phyloP scores from a whole-genome alignment of 108 stramenopile genomes.

The Cylindrotheca fusiformis region DNA sequence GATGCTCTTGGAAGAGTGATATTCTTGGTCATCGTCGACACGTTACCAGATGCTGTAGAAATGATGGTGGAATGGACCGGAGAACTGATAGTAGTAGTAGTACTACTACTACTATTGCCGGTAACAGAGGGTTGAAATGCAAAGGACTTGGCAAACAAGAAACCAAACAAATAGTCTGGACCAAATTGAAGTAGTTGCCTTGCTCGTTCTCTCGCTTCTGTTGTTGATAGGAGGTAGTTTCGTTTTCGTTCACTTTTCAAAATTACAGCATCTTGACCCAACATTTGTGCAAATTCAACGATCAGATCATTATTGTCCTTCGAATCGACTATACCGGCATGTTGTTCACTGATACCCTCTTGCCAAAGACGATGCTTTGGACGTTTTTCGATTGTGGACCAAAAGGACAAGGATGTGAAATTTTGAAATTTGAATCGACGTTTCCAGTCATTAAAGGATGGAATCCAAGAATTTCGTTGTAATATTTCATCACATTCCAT shows the following conservation, averaged over 20 bases:
- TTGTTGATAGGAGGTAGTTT: slow-evolving; percentile 3
- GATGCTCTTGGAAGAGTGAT: too few relatives aligned
- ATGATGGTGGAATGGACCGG: not conserved
- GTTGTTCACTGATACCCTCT: not conserved
- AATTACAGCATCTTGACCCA: slow-evolving; percentile 10
- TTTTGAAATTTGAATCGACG: not conserved
- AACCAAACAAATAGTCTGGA: slow-evolving; percentile 13
- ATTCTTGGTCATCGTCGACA: too few relatives aligned
- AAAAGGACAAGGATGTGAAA: slow-evolving; percentile 2
- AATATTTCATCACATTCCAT: slow-evolving; percentile 14
- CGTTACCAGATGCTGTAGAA: not conserved
- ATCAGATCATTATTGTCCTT: not conserved
- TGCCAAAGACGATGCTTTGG: slow-evolving; percentile 2
- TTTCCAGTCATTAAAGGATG: slow-evolving; percentile 15
- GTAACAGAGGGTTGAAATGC: slow-evolving; percentile 1
- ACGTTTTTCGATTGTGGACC: slow-evolving; percentile 1
- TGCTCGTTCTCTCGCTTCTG: slow-evolving; percentile 2
- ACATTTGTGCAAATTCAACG: slow-evolving; percentile 16
- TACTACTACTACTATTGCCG: not conserved
- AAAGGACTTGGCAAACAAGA: slow-evolving; percentile 9
- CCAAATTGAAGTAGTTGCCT: not conserved
- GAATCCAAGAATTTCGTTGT: slow-evolving; percentile 13
- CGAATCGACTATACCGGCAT: slow-evolving; percentile 5
- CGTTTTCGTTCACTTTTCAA: slow-evolving; percentile 3
- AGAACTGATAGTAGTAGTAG: not conserved